Evolutionary conservation across 306 rosid species (phyloP), one percentile per base, ranked within the genome.

Genomic region (Datisca glomerata): DNA sequence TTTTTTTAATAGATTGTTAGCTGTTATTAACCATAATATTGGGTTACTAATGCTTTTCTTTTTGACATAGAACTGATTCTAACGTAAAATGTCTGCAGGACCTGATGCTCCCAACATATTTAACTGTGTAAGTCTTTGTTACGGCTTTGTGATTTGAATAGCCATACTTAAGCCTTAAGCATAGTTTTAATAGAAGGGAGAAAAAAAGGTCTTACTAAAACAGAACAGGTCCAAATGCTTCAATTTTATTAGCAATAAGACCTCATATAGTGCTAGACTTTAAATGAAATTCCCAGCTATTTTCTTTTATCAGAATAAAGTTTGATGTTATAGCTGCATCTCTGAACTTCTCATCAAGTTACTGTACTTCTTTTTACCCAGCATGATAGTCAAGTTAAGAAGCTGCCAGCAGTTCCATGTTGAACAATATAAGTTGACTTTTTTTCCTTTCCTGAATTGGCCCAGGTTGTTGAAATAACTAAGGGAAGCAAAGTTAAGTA

Each of bases 401-500:
- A 31, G 36, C 13, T 11, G 3, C 4, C 13, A 11, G 36, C 13
- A 31, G n/a, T n/a, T n/a, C n/a, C n/a, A n/a, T n/a, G n/a, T n/a
- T n/a, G n/a, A n/a, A n/a, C n/a, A n/a, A n/a, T n/a, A n/a, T n/a
- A n/a, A n/a, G n/a, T n/a, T n/a, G n/a, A n/a, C n/a, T n/a, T n/a
- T n/a, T n/a, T n/a, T 8, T 31, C n/a, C 13, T 31, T 31, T 31
- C 36, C 49, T 64, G 49, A 38, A 60, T 24, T 63, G 47, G 15
- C 51, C 21, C 66, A 87, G 97, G 97, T 83, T 62, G 93, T 87
- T 63, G 94, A 87, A 70, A 87, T 87, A 59, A 45, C 83, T 7
- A 80, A 79, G 60, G 97, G 97, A 74, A 87, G 97, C 65, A 87
- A 87, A 62, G 97, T 87, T 55, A 87, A 87, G 45, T 87, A 83